These are phyloP conservation scores for Xylaria bambusicola DNA, from an alignment of 495 filamentous ascomycete species.

Conservation along the genomic window DNA sequence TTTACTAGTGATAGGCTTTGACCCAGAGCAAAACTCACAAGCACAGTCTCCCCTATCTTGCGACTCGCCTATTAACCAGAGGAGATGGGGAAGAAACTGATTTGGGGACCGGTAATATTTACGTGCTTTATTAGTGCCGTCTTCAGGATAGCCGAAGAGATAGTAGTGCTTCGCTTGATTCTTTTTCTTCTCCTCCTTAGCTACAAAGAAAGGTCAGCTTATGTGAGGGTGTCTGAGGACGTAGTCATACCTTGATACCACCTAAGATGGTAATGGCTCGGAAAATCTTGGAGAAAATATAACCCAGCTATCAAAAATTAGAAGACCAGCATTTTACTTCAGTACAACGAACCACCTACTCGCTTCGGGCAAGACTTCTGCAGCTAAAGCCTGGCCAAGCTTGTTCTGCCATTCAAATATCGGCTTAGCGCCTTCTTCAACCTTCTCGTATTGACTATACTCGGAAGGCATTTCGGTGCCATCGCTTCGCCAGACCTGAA, in stretches of 20 bases:
- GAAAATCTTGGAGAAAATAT: conserved; percentile 16
- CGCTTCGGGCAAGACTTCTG: conserved; percentile 13
- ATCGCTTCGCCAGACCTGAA: conserved; percentile 15
- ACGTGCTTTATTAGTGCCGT: conserved; percentile 15
- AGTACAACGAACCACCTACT: conserved; percentile 3
- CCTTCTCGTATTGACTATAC: conserved; percentile 19
- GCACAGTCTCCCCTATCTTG: conserved; percentile 36
- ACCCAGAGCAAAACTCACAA: conserved; percentile 20
- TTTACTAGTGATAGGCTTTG: conserved; percentile 17
- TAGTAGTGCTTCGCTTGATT: conserved; percentile 37
- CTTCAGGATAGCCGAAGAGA: conserved; percentile 45
- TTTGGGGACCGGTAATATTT: conserved; percentile 39
- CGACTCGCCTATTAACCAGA: conserved; percentile 40
- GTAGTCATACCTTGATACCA: conserved; percentile 19
- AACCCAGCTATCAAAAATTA: conserved; percentile 12
- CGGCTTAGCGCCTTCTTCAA: conserved; percentile 14
- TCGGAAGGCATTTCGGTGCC: conserved; percentile 19
- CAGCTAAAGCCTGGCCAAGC: conserved; percentile 18
- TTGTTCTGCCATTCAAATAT: conserved; percentile 23
- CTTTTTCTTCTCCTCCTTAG: conserved; percentile 19
- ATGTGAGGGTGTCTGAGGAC: neutral
- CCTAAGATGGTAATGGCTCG: conserved; percentile 16
- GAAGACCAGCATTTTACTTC: neutral
- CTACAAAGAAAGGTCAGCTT: neutral
- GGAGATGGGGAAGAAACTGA: conserved; percentile 44